Base-by-base conservation (phyloP, 2,329 filamentous ascomycete species). In the Lasiodiplodia sp. region DNA sequence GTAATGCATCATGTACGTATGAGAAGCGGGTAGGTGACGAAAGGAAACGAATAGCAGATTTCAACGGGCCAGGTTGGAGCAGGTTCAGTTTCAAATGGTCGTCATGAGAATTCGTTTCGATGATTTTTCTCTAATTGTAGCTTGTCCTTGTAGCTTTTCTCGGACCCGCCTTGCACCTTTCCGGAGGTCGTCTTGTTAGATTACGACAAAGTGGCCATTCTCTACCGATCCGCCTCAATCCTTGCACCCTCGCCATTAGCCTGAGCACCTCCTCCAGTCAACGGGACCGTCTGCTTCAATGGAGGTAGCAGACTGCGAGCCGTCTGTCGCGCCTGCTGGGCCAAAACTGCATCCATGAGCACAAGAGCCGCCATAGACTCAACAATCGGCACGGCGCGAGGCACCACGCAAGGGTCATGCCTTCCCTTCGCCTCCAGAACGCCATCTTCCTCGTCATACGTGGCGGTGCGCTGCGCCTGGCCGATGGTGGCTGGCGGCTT, bases 401-500 rank as follows among this genome's bases (percentile, higher is more conserved):
- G 93, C 56, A 97, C 93, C 23, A 98, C 95, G 76, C 93, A 96
- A 3, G 96, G 94, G 78, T 98, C 95, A 79, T 98, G 95, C 69
- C 96, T 86, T 25, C 96, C 96, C 87, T 97, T 98, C 63, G 94
- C 94, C 71, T 94, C 92, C 40, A 98, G 85, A 3, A 88, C 83
- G 63, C 96, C 96, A 72, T 92, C 88, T 11, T 86, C 83, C 56
- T 91, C 91, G 70, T 91, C 90, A 80, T 96, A 98, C 11, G 88
- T 91, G 10, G 90, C 89, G 0, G 96, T 98, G 16, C 86, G 86
- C 83, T 98, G 95, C 53, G 92, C 91, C 82, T 95, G 91, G 56
- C 92, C 91, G 77, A 98, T 98, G 3, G 96, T 98, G 37, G 95
- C 94, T 2, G 95, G 90, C 11, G 95, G 92, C 86, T 98, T 98